Percentiles rank a stretch among this genome's conserved stretches.
Evolutionary conservation across 2,329 filamentous ascomycete genomes (phyloP).

Genomic region (Rutstroemia sp.): DNA sequence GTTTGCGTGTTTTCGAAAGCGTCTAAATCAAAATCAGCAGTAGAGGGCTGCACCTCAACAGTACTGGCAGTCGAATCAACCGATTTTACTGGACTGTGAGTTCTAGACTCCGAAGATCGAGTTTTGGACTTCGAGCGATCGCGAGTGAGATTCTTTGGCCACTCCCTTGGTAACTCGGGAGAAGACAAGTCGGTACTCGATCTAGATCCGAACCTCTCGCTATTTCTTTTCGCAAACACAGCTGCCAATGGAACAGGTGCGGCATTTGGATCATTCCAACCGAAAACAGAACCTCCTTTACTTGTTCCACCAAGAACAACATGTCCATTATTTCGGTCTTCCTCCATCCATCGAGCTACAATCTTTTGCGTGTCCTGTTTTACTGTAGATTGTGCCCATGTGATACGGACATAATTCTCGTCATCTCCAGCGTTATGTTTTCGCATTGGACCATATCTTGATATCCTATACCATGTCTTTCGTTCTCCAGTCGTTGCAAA

Average conservation of each 20-base stretch:
- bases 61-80: slow-evolving; percentile 3
- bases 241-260: slow-evolving; percentile 41
- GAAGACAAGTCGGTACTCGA: slow-evolving; percentile 1
- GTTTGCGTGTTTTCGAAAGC: neutral
- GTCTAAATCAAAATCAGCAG: slow-evolving; percentile 23
- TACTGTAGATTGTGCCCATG: slow-evolving; percentile 48
- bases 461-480: slow-evolving; percentile 58
- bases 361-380: slow-evolving; percentile 48
- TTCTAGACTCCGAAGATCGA: slow-evolving; percentile 16
- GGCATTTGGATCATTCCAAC: slow-evolving; percentile 48
- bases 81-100: slow-evolving; percentile 18
- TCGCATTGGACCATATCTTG: slow-evolving; percentile 50
- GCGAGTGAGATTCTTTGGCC: slow-evolving; percentile 19
- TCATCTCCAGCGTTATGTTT: slow-evolving; percentile 50
- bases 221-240: slow-evolving; percentile 17
- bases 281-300: slow-evolving; percentile 46
- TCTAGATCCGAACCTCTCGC: slow-evolving; percentile 13
- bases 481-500: slow-evolving; percentile 50
- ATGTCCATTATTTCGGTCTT: slow-evolving; percentile 50
- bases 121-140: slow-evolving; percentile 17
- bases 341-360: slow-evolving; percentile 59
- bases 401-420: slow-evolving; percentile 51
- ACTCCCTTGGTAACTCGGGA: slow-evolving; percentile 22
- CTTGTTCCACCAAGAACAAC: slow-evolving; percentile 38
- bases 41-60: slow-evolving; percentile 6